phyloP scores from a whole-genome alignment of 1,139 yeast genomes.

The Candida dubliniensis region DNA sequence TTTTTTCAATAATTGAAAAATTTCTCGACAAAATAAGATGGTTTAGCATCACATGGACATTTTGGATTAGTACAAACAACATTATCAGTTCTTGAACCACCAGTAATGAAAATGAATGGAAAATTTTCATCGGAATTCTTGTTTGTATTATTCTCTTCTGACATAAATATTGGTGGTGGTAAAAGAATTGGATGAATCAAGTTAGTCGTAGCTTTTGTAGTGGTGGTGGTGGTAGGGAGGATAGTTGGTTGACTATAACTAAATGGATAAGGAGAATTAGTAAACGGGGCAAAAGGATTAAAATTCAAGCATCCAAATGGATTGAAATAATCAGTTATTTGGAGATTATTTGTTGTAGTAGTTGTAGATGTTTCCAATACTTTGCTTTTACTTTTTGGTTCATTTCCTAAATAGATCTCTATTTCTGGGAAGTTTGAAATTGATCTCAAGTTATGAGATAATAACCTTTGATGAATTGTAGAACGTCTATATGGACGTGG shows the following conservation, averaged over 20 bases:
- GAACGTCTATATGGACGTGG: no score
- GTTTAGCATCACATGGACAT: background rate
- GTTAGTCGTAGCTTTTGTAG: background rate
- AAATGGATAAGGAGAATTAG: slow-evolving; percentile 6
- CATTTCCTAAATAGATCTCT: background rate
- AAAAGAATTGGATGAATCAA: background rate
- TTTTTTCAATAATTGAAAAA: background rate
- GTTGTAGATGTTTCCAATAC: no score
- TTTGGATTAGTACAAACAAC: slow-evolving; percentile 1
- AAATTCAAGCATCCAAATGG: slow-evolving; percentile 3
- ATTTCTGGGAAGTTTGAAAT: background rate
- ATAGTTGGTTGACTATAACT: slow-evolving; percentile 2
- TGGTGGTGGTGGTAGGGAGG: no score
- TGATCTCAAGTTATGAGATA: background rate
- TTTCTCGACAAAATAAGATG: background rate
- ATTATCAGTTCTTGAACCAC: background rate
- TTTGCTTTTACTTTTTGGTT: background rate
- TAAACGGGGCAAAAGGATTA: slow-evolving; percentile 8
- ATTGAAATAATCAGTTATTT: slow-evolving; percentile 8
- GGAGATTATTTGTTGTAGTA: background rate
- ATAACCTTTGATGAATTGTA: no score
- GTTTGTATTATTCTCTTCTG: background rate
- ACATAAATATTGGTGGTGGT: slow-evolving; percentile 5
- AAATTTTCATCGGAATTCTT: background rate
- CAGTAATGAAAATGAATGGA: background rate